Base-by-base conservation (phyloP, 2,329 filamentous ascomycete genomes). In the Cladophialophora bantiana region DNA sequence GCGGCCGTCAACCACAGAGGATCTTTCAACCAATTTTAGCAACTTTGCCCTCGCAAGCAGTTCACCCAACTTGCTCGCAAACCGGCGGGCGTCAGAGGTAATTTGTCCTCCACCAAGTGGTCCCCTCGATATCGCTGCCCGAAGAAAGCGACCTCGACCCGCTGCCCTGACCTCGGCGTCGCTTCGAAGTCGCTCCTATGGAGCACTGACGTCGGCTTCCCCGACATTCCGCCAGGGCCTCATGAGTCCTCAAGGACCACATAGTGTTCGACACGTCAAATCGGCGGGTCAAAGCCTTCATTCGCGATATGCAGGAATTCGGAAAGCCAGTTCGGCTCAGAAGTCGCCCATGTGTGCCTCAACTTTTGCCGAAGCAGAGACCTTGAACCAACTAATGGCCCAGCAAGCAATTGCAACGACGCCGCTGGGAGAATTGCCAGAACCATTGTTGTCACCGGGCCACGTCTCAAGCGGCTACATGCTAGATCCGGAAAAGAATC, bases 31-130 rank as follows among this genome's bases (percentile, higher is more conserved):
- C 54, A 70, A 70, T 38, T 71, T 73, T 35, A 70, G 68, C 32
- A 66, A 67, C 42, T 70, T 72, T 62, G 69, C 68, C 10, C 57
- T 73, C 13, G 68, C 65, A 13, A 62, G 59, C 54, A 68, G 62
- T 32, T 65, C 68, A 4, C 68, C 68, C 26, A 57, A 18, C 31
- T 32, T 59, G 9, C 12, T 60, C 15, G 26, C 60, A 36, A 55
- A 45, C 34, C 62, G 59, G 42, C 88, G 87, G 35, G 91, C 92
- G 79, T 96, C 92, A 77, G 96, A 87, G 76, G 54, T 68, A 7
- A 66, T 66, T 38, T 59, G 62, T 53, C 54, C 60, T 61, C 65
- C 76, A 36, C 76, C 78, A 50, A 65, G 40, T 36, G 80, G 80
- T 64, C 77, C 81, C 68, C 73, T 82, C 55, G 81, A 83, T 66